A percentile compares a stretch with the other conserved stretches of the same genome.
Evolutionary conservation across 1,284 basidiomycete genomes (phyloP).

Genomic region (Bondarzewia mesenterica): DNA sequence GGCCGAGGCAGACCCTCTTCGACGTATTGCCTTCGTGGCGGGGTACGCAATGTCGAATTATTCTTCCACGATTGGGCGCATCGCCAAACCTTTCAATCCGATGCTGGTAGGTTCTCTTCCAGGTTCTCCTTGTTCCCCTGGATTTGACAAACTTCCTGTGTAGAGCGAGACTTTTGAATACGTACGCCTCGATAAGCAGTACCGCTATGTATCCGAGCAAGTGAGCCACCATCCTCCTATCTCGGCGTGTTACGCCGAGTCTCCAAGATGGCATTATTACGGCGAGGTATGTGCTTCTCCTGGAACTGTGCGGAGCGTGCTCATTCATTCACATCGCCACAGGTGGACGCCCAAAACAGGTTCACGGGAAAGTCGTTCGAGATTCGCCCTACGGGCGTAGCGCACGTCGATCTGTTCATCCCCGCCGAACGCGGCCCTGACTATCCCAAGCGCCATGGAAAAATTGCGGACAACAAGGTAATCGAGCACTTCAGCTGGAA

Average conservation of each 20-base stretch:
- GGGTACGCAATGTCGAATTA: conserved; percentile 99
- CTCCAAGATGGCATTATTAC: conserved; percentile 85
- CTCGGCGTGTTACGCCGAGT: conserved; percentile 94
- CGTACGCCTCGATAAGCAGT: conserved; percentile 80
- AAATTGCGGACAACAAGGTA: conserved; percentile 38
- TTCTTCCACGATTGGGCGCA: conserved; percentile 89
- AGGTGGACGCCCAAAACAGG: conserved; percentile 90
- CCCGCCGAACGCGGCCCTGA: conserved; percentile 54
- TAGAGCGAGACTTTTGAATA: conserved; percentile 93
- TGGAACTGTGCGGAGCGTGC: background rate
- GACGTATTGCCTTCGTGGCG: conserved; percentile 87
- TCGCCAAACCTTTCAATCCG: conserved; percentile 94
- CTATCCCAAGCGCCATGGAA: conserved; percentile 47
- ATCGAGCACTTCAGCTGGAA: conserved; percentile 90
- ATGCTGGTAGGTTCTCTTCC: conserved; percentile 56
- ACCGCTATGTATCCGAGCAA: conserved; percentile 92
- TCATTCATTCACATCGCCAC: background rate
- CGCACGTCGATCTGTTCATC: conserved; percentile 81
- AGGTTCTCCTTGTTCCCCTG: background rate
- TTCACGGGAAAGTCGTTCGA: conserved; percentile 97
- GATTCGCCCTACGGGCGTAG: conserved; percentile 91
- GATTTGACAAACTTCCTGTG: background rate
- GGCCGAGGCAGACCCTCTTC: conserved; percentile 68
- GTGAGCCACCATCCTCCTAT: conserved; percentile 96
- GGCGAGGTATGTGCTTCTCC: conserved; percentile 56